phyloP scores from a whole-genome alignment of 495 filamentous ascomycete species.

The Thermochaetoides thermophila region DNA sequence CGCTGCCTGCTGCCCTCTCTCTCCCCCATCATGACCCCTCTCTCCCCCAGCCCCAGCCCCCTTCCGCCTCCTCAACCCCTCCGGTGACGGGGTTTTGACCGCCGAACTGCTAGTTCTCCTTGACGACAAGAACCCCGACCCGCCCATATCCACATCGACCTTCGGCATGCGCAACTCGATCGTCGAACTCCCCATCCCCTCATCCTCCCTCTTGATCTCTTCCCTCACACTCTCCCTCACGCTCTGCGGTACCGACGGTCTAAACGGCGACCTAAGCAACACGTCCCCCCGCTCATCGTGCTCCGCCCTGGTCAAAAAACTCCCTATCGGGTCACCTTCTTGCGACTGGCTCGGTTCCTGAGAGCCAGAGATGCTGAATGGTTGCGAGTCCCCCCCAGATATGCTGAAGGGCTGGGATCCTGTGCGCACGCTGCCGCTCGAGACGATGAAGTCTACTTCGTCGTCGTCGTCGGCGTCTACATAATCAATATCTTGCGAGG shows the following conservation, averaged over 20 bases:
- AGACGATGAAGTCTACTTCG: slow-evolving; percentile 22
- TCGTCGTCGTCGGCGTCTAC: too few relatives aligned
- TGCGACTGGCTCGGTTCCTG: slow-evolving; percentile 27
- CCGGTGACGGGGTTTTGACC: slow-evolving; percentile 9
- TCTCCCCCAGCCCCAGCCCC: too few relatives aligned
- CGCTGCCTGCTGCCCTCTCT: too few relatives aligned
- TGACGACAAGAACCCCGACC: too few relatives aligned
- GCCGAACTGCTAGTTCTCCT: too few relatives aligned
- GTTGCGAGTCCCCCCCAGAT: slow-evolving; percentile 20
- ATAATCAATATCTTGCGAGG: too few relatives aligned
- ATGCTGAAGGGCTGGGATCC: slow-evolving; percentile 11
- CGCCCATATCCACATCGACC: slow-evolving; percentile 20
- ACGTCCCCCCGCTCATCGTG: slow-evolving; percentile 29
- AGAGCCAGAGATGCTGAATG: slow-evolving; percentile 16
- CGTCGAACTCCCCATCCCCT: too few relatives aligned
- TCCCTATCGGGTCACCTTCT: slow-evolving; percentile 30
- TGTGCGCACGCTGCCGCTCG: slow-evolving; percentile 23
- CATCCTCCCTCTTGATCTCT: too few relatives aligned
- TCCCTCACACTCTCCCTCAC: slow-evolving; percentile 21
- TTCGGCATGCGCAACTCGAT: slow-evolving; percentile 30
- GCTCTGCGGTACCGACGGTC: slow-evolving; percentile 25
- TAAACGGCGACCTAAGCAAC: slow-evolving; percentile 29
- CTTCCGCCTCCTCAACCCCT: slow-evolving; percentile 15
- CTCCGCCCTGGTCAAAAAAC: slow-evolving; percentile 27
- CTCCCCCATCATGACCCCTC: too few relatives aligned